Evolutionary conservation across 176 grass and related monocot species (phyloP), one percentile per base, ranked within the genome.

Genomic region (Ampelocalamus luodianensis): DNA sequence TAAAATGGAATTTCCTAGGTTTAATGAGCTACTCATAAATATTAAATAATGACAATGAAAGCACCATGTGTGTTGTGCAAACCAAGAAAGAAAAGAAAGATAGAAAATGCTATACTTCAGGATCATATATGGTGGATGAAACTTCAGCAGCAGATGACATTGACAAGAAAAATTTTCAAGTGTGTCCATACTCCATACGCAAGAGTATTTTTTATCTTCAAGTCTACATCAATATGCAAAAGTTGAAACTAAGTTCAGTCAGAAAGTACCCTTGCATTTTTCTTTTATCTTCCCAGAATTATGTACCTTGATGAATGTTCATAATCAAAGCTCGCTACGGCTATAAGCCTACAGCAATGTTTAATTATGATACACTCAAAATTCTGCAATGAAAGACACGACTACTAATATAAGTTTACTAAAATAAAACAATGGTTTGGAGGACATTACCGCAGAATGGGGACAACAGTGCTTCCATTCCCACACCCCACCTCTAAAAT

Each of bases 401-500:
- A 72, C 27, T 34, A 48, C 10, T 34, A 48, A 60, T 36, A 46
- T 11, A 29, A 61, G 8, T 60, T 60, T 37, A 72, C 55, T 49
- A 32, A 65, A 50, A 81, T 44, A 42, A 34, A 56, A 72, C 12
- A 16, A 48, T 44, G 70, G 45, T 82, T 77, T 26, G 18, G 55
- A 82, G 44, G 9, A 59, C 4, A 90, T 86, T 88, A 93, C 92
- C 83, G 56, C 77, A 93, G 37, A 71, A 93, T 80, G 24, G 92
- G 87, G 53, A 88, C 79, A 87, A 48, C 83, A 40, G 92, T 92
- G 84, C 94, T 97, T 22, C 94, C 94, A 89, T 92, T 97, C 62
- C 94, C 94, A 78, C 92, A 94, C 13, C 94, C 94, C n/a, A 97
- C 83, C 86, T 97, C 94, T 70, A 97, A 82, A 85, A 92, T 42